Evolutionary conservation across 2,329 filamentous ascomycete genomes (phyloP), one percentile per base, ranked within the genome.

Genomic region (Endoconidiophora laricicola): DNA sequence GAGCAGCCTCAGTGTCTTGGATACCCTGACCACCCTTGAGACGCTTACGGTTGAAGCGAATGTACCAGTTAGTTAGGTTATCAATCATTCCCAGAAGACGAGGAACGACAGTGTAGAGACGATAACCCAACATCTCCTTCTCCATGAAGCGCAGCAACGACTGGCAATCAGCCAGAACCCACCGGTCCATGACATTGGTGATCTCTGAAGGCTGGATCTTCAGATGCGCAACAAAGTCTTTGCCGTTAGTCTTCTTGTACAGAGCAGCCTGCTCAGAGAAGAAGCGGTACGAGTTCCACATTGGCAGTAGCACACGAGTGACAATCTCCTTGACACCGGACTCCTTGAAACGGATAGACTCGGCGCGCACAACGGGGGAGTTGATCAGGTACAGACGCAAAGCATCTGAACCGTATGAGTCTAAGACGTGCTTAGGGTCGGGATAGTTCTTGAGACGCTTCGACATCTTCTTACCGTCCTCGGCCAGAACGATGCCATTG

Each of bases 161-260:
- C 64, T 96, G 90, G 59, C 85, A 93, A 58, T 83, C 86, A 54
- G 90, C 90, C 60, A 96, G 68, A 58, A 96, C 91, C 90, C 90
- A 96, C 54, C 81, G 78, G 62, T 96, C 90, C 83, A 96, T 94
- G 52, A 95, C 86, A 58, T 59, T 60, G 26, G 29, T 52, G 38
- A 58, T 39, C 22, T 54, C 46, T 2, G 49, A 47, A 6, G 46
- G 48, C 20, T 54, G 50, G 18, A 56, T 55, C 4, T 53, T 52
- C 14, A 55, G 41, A 26, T 53, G 36, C 41, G 52, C 46, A 4
- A 54, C 52, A 51, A 58, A 58, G 10, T 55, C 52, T 4, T 52
- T 38, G 22, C 55, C 57, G n/a, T 55, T 56, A 3, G 49, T 56
- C 48, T 58, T 56, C 42, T 57, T 54, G 52, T 52, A 59, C 14